A percentile compares a stretch with the other conserved stretches of the same genome.
Evolutionary conservation across 2,329 filamentous ascomycete genomes (phyloP).

Genomic region (Colletotrichum truncatum): DNA sequence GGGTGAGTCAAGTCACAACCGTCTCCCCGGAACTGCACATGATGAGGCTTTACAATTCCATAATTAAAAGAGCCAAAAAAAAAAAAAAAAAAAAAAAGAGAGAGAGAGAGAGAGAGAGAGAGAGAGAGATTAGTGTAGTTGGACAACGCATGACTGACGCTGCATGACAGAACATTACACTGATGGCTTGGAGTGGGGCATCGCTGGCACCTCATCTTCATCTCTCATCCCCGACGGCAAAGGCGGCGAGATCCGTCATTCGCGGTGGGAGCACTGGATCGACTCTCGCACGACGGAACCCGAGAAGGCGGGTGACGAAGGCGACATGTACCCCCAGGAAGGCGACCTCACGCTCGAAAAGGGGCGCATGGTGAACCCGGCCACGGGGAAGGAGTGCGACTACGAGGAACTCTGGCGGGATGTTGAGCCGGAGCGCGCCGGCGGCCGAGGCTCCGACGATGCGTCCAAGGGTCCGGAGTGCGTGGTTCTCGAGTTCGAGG

Average conservation of each 20-base stretch:
- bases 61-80: no score
- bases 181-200: slow-evolving; percentile 69
- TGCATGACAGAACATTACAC: not conserved
- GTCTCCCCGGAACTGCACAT: no score
- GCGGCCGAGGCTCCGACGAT: slow-evolving; percentile 8
- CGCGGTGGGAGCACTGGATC: slow-evolving; percentile 67
- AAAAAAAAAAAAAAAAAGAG: no score
- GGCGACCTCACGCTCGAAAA: slow-evolving; percentile 60
- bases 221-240: slow-evolving; percentile 36
- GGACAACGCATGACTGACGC: no score
- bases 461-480: slow-evolving; percentile 34
- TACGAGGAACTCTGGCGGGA: slow-evolving; percentile 78
- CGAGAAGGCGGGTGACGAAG: slow-evolving; percentile 59
- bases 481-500: slow-evolving; percentile 52
- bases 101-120: no score
- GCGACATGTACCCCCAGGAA: slow-evolving; percentile 59
- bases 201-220: slow-evolving; percentile 64
- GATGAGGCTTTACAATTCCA: no score
- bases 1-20: not conserved
- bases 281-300: slow-evolving; percentile 57
- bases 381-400: slow-evolving; percentile 54
- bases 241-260: slow-evolving; percentile 41
- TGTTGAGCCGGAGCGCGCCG: slow-evolving; percentile 38
- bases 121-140: no score
- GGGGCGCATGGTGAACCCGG: slow-evolving; percentile 68